Evolutionary conservation across 176 grass and related monocot species (phyloP), one percentile per base, ranked within the genome.

Genomic region (Microstegium vimineum): DNA sequence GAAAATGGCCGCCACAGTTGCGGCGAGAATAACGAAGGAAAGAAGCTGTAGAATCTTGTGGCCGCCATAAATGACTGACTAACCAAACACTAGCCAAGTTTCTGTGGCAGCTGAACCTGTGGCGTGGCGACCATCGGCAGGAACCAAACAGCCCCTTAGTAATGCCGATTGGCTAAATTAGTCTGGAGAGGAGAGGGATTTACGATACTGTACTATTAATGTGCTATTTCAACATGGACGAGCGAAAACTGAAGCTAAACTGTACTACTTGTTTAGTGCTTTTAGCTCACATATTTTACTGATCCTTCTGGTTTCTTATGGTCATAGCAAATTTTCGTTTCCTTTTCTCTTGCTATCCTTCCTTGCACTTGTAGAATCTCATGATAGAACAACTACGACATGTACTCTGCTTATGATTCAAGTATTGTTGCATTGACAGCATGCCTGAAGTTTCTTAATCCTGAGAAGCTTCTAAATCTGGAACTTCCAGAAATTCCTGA

Each of bases 371-470:
- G 28, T 69, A 54, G 51, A 61, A 41, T 88, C 34, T 72, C 10
- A 12, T 1, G 28, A 30, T 83, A 68, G 22, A 52, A 74, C 32
- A 5, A 42, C 41, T 72, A 70, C 74, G 38, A 57, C 45, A 75
- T 38, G 14, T 81, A 6, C 56, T 34, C 83, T 70, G 17, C 75
- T 89, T 16, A 94, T 69, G 8, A 33, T 62, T 64, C 30, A 36
- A 49, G 3, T n/a, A 34, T 67, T 94, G 22, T 86, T 85, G 68
- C 27, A 76, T 89, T 89, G 34, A 74, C 91, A 98, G 96, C 79
- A 33, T 98, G 93, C 64, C 77, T 98, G 82, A 91, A 95, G 65
- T 80, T 91, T 71, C 77, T 93, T 40, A 81, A 67, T 59, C 76
- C 52, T 25, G 89, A 91, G 73, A 86, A 91, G 71, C 78, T 95